These are phyloP conservation scores for Pilasporangium apinafurcum DNA, from an alignment of 352 stramenopile species.

Conservation along the genomic window DNA sequence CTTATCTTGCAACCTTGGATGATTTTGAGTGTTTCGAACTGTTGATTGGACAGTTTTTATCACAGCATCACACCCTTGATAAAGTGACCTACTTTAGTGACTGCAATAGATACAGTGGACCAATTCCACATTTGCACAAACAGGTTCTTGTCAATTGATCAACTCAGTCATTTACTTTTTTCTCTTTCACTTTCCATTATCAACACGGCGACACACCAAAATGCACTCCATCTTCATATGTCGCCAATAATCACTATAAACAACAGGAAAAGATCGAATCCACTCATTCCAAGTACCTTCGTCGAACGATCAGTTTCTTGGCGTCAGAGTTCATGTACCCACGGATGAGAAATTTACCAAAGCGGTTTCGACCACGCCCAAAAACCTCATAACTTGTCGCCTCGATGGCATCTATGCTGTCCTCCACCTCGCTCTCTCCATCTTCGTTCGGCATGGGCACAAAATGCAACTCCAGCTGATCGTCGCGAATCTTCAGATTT, in stretches of 20 bases:
- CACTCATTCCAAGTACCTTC: slow-evolving; percentile 65
- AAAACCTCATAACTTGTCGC: slow-evolving; percentile 44
- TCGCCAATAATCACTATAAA: too few species aligned
- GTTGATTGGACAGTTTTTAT: too few species aligned
- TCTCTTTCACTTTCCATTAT: not conserved
- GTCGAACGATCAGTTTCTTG: slow-evolving; percentile 39
- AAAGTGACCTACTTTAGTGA: too few species aligned
- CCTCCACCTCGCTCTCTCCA: slow-evolving; percentile 13
- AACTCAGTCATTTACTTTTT: too few species aligned
- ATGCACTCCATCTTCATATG: too few species aligned
- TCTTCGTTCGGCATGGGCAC: slow-evolving; percentile 26
- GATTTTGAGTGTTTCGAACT: too few species aligned
- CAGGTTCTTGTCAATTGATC: too few species aligned
- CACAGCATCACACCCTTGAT: too few species aligned
- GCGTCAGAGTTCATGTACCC: slow-evolving; percentile 45
- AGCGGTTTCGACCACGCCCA: slow-evolving; percentile 63
- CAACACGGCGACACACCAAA: too few species aligned
- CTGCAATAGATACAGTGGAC: too few species aligned
- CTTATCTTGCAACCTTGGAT: too few species aligned
- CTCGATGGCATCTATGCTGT: slow-evolving; percentile 12
- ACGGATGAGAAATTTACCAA: slow-evolving; percentile 59
- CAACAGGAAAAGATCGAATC: not conserved
- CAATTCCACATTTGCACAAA: too few species aligned
- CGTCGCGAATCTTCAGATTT: slow-evolving; percentile 48
- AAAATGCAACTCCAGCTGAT: slow-evolving; percentile 63